Conservation (phyloP, 306 rosid species). For the Potentilla sterilis region DNA sequence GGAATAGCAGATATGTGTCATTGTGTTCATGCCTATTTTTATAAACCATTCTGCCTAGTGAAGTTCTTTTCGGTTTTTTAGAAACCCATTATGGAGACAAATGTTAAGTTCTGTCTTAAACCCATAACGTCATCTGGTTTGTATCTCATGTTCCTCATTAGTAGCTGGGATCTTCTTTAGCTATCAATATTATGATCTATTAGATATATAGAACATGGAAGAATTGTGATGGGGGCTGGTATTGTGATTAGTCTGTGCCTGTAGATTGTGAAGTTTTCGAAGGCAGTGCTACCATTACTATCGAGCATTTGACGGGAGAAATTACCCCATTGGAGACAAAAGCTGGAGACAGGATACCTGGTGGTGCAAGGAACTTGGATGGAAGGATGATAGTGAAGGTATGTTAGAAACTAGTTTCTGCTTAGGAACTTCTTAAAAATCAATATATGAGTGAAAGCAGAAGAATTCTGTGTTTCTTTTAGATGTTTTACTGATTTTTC, state of each 20-base stretch:
- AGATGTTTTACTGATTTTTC: neutral
- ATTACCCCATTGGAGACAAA: constrained; percentile 79
- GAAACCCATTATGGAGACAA: neutral
- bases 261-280: constrained; percentile 97
- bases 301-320: constrained; percentile 98
- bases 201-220: constrained; percentile 40
- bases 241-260: constrained; percentile 99
- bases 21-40: neutral
- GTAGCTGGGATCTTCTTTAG: neutral
- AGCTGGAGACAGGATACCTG: constrained; percentile 89
- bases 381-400: constrained; percentile 96
- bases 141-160: constrained; percentile 1
- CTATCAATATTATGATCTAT: neutral
- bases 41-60: neutral
- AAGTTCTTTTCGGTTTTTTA: neutral
- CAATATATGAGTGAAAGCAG: neutral
- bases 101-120: neutral
- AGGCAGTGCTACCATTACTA: constrained; percentile 89
- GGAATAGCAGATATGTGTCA: constrained; percentile 2
- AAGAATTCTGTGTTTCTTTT: neutral
- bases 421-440: constrained; percentile 9
- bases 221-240: constrained; percentile 54
- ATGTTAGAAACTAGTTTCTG: constrained; percentile 22
- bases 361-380: constrained; percentile 98
- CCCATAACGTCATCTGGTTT: neutral